Percentiles rank a stretch among this genome's conserved stretches.
Evolutionary conservation across 148 eudicot genomes (phyloP).

Genomic region (Pouteria glomerata): DNA sequence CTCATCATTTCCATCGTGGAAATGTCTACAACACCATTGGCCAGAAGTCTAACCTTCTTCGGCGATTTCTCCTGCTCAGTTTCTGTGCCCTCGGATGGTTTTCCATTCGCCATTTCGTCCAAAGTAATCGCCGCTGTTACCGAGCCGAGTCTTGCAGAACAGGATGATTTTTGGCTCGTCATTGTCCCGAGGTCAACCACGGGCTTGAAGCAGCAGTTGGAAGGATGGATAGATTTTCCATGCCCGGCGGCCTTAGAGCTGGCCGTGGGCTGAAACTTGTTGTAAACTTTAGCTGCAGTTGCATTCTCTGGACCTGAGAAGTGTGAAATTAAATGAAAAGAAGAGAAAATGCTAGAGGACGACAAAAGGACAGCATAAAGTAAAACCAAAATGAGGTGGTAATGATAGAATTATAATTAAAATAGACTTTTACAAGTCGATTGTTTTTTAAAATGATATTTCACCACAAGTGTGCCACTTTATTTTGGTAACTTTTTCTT

Average conservation of each 20-base stretch:
- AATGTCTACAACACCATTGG: neutral
- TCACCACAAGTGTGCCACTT: no score
- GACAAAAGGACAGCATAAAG: no score
- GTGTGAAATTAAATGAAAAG: neutral
- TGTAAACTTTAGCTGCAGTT: neutral
- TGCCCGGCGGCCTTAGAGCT: neutral
- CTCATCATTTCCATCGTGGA: neutral
- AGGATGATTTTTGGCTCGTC: neutral
- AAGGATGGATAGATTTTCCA: neutral
- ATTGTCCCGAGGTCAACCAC: neutral
- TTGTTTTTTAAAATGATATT: no score
- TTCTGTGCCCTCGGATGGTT: neutral
- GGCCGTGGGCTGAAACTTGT: neutral
- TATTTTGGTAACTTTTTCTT: no score
- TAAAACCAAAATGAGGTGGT: no score
- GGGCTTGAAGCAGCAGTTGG: neutral
- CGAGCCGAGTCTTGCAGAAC: neutral
- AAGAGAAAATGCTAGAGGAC: no score
- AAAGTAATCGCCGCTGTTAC: neutral
- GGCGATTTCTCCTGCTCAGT: neutral
- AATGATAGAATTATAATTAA: no score
- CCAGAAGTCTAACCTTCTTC: neutral
- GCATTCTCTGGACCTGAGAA: neutral
- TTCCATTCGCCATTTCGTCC: no score
- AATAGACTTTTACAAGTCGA: no score